Percentiles rank a stretch among this genome's conserved stretches.
phyloP scores from a whole-genome alignment of 2,329 filamentous ascomycete genomes.

The Aspergillus oerlinghausenensis region DNA sequence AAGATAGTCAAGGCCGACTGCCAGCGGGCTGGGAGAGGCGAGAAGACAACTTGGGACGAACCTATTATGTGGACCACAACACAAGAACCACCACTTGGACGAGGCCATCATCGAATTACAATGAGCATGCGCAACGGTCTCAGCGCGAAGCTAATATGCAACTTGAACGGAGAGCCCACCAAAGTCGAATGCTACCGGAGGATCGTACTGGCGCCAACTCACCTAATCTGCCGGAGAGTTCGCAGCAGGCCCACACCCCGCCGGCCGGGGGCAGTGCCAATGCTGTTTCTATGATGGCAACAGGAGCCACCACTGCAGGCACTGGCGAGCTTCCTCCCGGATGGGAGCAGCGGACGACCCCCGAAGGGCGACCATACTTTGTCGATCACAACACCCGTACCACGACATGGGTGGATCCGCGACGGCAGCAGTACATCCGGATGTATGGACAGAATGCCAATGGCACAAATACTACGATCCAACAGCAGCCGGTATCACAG shows the following conservation, averaged over 20 bases:
- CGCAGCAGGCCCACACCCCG: conserved; percentile 40
- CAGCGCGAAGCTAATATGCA: conserved; percentile 88
- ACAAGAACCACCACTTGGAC: conserved; percentile 96
- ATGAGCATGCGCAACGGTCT: conserved; percentile 68
- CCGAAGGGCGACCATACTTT: conserved; percentile 92
- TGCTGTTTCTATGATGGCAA: conserved; percentile 83
- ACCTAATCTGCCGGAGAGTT: conserved; percentile 62
- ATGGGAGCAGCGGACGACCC: conserved; percentile 95
- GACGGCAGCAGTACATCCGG: conserved; percentile 94
- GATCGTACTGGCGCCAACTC: conserved; percentile 92
- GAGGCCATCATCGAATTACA: conserved; percentile 74
- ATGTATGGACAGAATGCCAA: conserved; percentile 90
- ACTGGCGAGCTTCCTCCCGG: conserved; percentile 91
- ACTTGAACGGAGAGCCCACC: conserved; percentile 86
- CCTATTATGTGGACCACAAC: conserved; percentile 98
- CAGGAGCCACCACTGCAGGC: conserved; percentile 87
- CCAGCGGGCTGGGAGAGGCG: conserved; percentile 93
- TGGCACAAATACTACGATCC: conserved; percentile 73
- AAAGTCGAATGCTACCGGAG: conserved; percentile 92
- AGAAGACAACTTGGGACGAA: conserved; percentile 89
- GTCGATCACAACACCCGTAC: conserved; percentile 98
- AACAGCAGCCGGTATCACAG: conserved; percentile 96
- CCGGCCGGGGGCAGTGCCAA: conserved; percentile 47
- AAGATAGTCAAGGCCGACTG: conserved; percentile 88
- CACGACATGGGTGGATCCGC: conserved; percentile 96